These are phyloP conservation scores for Fusarium sp. DNA, from an alignment of 2,329 filamentous ascomycete genomes.

Conservation along the genomic window DNA sequence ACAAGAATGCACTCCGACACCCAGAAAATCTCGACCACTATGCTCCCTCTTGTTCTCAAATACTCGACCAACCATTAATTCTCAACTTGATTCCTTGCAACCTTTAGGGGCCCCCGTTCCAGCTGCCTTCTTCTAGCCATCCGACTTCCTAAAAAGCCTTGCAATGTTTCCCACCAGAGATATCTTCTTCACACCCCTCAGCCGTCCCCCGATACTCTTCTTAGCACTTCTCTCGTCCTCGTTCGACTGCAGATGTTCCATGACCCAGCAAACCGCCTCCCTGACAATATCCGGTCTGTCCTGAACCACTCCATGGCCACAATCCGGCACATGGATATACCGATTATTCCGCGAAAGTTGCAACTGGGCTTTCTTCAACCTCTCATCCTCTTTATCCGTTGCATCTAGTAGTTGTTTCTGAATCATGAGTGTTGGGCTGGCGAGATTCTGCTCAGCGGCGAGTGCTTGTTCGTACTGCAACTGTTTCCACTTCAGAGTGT, in stretches of 20 bases:
- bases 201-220: not conserved
- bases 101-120: not conserved
- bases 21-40: not conserved
- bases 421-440: not conserved
- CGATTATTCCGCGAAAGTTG: constrained; percentile 22
- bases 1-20: not conserved
- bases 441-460: not conserved
- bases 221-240: fast-evolving
- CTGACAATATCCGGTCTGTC: constrained; percentile 27
- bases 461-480: constrained; percentile 22
- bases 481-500: constrained; percentile 35
- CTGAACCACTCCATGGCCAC: constrained; percentile 29
- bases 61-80: not conserved
- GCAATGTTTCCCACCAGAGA: not conserved
- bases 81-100: not conserved
- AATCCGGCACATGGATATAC: constrained; percentile 37
- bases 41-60: not conserved
- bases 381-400: constrained; percentile 34
- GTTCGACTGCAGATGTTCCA: constrained; percentile 1
- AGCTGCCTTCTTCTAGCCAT: not conserved
- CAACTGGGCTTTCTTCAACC: constrained; percentile 32
- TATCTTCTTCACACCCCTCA: not conserved
- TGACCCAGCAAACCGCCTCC: constrained; percentile 26
- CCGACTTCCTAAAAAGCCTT: not conserved
- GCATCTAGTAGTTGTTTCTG: constrained; percentile 29